A percentile compares a stretch with the other conserved stretches of the same genome.
These are phyloP conservation scores for Hypoxylon sp. DNA, from an alignment of 2,329 filamentous ascomycete genomes.

Conservation along the genomic window DNA sequence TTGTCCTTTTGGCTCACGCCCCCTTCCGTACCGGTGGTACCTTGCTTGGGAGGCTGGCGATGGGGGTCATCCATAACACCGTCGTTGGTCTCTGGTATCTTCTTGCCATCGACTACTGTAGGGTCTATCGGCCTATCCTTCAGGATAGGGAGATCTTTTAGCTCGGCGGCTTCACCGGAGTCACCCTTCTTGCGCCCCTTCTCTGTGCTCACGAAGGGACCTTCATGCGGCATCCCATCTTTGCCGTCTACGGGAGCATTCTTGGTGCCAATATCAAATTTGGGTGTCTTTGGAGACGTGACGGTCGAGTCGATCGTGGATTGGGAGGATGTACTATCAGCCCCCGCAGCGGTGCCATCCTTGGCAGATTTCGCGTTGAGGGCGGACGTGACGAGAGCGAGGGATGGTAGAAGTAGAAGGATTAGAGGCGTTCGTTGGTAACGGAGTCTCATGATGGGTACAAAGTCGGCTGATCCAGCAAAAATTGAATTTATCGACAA, in stretches of 20 bases:
- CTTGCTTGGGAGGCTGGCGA: constrained; percentile 81
- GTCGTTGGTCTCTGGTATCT: constrained; percentile 76
- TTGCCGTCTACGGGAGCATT: constrained; percentile 92
- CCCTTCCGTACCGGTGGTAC: constrained; percentile 89
- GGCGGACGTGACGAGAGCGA: constrained; percentile 48
- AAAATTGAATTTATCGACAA: constrained; percentile 3
- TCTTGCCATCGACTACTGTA: constrained; percentile 71
- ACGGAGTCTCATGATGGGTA: constrained; percentile 51
- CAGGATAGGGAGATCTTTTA: constrained; percentile 60
- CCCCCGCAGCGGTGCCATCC: constrained; percentile 30
- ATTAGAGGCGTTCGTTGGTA: constrained; percentile 50
- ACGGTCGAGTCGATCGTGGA: constrained; percentile 52
- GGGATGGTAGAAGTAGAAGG: constrained; percentile 51
- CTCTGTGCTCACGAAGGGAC: constrained; percentile 79
- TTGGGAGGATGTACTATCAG: constrained; percentile 42
- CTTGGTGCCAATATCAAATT: constrained; percentile 68
- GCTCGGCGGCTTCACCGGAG: constrained; percentile 55
- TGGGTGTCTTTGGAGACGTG: constrained; percentile 57
- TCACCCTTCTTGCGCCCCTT: constrained; percentile 57
- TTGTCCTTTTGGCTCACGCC: constrained; percentile 91
- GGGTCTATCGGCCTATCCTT: constrained; percentile 68
- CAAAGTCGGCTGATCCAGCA: neutral
- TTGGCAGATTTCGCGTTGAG: constrained; percentile 42
- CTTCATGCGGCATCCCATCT: constrained; percentile 93
- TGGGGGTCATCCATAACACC: constrained; percentile 95